These are phyloP conservation scores for Huntiella abstrusa DNA, from an alignment of 2,329 filamentous ascomycete species.

Conservation along the genomic window DNA sequence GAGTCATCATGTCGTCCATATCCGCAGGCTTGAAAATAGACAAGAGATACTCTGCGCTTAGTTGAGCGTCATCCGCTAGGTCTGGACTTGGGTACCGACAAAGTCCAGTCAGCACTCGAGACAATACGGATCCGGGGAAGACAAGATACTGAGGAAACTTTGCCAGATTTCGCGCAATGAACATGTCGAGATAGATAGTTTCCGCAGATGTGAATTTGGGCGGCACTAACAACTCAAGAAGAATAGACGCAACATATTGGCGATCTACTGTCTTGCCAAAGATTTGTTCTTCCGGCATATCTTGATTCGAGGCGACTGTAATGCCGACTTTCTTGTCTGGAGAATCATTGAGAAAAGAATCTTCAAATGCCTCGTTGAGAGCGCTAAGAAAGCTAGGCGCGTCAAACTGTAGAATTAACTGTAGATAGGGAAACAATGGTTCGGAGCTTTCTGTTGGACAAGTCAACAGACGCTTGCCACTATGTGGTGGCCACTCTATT, in stretches of 20 bases:
- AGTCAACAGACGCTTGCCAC: slow-evolving; percentile 40
- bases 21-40: slow-evolving; percentile 87
- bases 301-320: slow-evolving; percentile 21
- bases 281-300: slow-evolving; percentile 45
- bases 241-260: slow-evolving; percentile 79
- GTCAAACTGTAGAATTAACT: slow-evolving; percentile 72
- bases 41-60: slow-evolving; percentile 90
- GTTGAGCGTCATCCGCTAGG: slow-evolving; percentile 78
- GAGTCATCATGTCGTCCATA: slow-evolving; percentile 52
- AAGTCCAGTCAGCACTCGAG: slow-evolving; percentile 60
- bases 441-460: slow-evolving; percentile 36
- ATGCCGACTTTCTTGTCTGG: slow-evolving; percentile 42
- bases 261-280: slow-evolving; percentile 61
- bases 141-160: slow-evolving; percentile 95
- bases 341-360: slow-evolving; percentile 74
- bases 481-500: slow-evolving; percentile 53
- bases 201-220: slow-evolving; percentile 59
- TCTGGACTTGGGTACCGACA: slow-evolving; percentile 69
- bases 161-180: slow-evolving; percentile 82
- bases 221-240: slow-evolving; percentile 75
- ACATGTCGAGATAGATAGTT: slow-evolving; percentile 95
- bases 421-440: slow-evolving; percentile 69
- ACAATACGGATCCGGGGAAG: slow-evolving; percentile 68
- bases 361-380: slow-evolving; percentile 93
- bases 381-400: slow-evolving; percentile 85